phyloP scores from a whole-genome alignment of 2,329 filamentous ascomycete genomes.

The Claviceps arundinis region DNA sequence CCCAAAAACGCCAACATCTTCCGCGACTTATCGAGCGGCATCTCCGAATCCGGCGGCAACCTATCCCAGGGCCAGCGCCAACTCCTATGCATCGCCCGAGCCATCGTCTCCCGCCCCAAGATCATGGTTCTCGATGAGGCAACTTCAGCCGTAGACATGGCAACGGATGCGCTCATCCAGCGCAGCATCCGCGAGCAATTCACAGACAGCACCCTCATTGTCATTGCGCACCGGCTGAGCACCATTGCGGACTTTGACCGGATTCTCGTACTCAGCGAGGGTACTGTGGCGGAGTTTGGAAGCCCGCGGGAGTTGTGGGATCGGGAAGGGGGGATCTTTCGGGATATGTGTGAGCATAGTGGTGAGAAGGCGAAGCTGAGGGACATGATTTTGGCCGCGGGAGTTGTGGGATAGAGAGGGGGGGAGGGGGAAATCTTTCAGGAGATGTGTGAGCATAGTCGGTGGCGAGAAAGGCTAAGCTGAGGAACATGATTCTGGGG shows the following conservation, averaged over 20 bases:
- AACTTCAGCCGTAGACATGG: slow-evolving; percentile 66
- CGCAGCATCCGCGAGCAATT: slow-evolving; percentile 61
- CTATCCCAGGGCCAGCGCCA: slow-evolving; percentile 66
- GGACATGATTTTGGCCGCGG: slow-evolving; percentile 34
- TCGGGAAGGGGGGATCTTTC: slow-evolving; percentile 39
- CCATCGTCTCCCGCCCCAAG: slow-evolving; percentile 57
- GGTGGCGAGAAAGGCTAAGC: slow-evolving; percentile 40
- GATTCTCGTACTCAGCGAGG: slow-evolving; percentile 58
- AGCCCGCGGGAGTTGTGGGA: slow-evolving; percentile 49
- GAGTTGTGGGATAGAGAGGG: slow-evolving; percentile 42
- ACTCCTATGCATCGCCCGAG: slow-evolving; percentile 60
- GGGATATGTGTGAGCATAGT: slow-evolving; percentile 49
- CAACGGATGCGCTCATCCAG: slow-evolving; percentile 62
- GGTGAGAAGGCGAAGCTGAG: slow-evolving; percentile 42
- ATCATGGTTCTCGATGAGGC: slow-evolving; percentile 74
- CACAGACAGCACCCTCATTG: slow-evolving; percentile 51
- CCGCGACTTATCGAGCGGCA: slow-evolving; percentile 44
- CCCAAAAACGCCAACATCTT: slow-evolving; percentile 52
- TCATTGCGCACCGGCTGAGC: slow-evolving; percentile 63
- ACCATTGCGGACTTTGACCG: slow-evolving; percentile 68
- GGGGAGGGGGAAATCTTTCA: slow-evolving; percentile 35
- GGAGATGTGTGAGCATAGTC: slow-evolving; percentile 44
- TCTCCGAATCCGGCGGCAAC: slow-evolving; percentile 62
- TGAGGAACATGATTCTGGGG: slow-evolving; percentile 32
- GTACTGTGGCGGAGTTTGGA: slow-evolving; percentile 54